Base-by-base conservation (phyloP, 2,329 filamentous ascomycete species). In the Amesomyces nigricolor region DNA sequence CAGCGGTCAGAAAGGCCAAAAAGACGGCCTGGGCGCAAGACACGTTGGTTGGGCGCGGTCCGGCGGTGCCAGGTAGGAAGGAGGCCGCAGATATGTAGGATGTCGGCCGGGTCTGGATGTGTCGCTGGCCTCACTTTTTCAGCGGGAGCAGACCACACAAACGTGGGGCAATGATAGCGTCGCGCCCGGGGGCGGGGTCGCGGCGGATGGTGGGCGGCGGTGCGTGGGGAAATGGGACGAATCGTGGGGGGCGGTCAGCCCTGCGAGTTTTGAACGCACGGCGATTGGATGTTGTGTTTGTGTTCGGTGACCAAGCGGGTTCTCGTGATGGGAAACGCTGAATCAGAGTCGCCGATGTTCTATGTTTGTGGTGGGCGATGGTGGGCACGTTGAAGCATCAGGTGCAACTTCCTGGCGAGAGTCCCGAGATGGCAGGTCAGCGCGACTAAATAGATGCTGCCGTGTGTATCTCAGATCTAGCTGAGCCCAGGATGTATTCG, bases 11-110 rank as follows among this genome's bases (percentile, higher is more conserved):
- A 37, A 42, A 44, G 37, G 44, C 43, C 51, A 42, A 37, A 30
- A n/a, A 32, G 29, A 4, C 30, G 49, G 26, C 42, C 29, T 45
- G 49, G 30, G 49, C 19, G 29, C 13, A 47, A 35, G 29, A 54
- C 50, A 54, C 51, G 43, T 11, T 13, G 32, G 47, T 50, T 17
- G 53, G 53, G 35, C 47, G 30, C 10, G 26, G 19, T 50, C 35
- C 35, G 51, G 38, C 37, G 32, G 32, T 19, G 9, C 46, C 13
- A 29, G 40, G 4, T 6, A 22, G 22, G 30, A n/a, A 17, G 26
- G 13, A 54, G 22, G n/a, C 30, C n/a, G 29, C 44, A 26, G 30
- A 43, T 32, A 32, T 32, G 30, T 32, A 19, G 17, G 17, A 32
- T 17, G 30, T 16, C 9, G 32, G 45, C 17, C 39, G 51, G 51